Base-by-base conservation (phyloP, 495 filamentous ascomycete genomes). In the Chaetomium fimeti region DNA sequence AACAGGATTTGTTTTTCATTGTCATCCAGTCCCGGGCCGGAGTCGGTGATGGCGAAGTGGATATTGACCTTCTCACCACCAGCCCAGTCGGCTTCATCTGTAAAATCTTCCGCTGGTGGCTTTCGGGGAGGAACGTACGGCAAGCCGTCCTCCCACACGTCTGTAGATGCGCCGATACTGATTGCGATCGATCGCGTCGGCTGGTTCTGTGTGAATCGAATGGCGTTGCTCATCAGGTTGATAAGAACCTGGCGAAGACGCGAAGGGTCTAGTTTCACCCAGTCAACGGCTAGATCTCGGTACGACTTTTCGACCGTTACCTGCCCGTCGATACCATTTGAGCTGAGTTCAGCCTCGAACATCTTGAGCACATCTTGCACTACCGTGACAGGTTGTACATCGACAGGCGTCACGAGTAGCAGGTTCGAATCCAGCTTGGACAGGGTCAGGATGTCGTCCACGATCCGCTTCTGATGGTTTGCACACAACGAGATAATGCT, bases 371-470 rank as follows among this genome's bases (percentile, higher is more conserved):
- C 85, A 5, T 82, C 80, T 62, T 88, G 82, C 2, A 92, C 83
- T 22, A 92, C 85, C 25, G 76, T 74, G 56, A 87, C 75, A 3
- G 92, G 91, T 72, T 91, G 86, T 7, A 88, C 84, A 63, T 87
- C 84, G 16, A 89, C 85, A 6, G 90, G 91, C 6, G 88, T 87
- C 9, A 96, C 85, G 18, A 89, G 82, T 13, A 96, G 76, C 67
- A 93, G 82, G 22, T 88, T 87, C 3, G 89, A 90, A 64, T 95
- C 91, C n/a, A 96, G 79, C 68, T 95, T 96, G 3, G 90, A 92
- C 32, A 92, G 83, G 2, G 89, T 91, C 27, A 95, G 77, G 38
- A 95, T 88, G 71, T 94, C 91, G 71, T 93, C 89, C 3, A 94
- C 88, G 61, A 84, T 84, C 20, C 88, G 82, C 73, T 89, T 90